These are phyloP conservation scores for Tulasnella sp. DNA, from an alignment of 768 basidiomycete genomes.

Conservation along the genomic window DNA sequence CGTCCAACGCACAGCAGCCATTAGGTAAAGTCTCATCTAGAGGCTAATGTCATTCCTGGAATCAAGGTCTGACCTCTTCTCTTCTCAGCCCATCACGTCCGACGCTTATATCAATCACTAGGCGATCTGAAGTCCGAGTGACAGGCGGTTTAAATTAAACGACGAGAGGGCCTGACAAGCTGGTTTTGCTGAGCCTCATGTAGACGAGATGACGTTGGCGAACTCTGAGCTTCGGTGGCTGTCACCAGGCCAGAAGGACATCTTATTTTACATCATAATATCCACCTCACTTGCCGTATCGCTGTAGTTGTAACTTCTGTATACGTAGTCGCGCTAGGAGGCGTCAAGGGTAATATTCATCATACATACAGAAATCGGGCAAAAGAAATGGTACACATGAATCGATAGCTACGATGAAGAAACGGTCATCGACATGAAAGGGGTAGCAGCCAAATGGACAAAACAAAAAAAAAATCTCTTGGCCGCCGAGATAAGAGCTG, in stretches of 20 bases:
- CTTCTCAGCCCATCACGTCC: not conserved
- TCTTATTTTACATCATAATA: not conserved
- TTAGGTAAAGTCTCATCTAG: not conserved
- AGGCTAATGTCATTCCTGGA: not conserved
- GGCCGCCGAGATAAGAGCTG: not conserved
- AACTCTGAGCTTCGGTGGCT: not conserved
- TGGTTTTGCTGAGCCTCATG: not conserved
- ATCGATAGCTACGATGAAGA: not conserved
- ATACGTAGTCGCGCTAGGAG: not conserved
- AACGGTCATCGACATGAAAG: not conserved
- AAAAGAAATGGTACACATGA: not conserved
- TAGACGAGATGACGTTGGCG: not conserved
- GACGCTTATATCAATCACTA: not conserved
- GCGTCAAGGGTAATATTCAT: constrained; percentile 3
- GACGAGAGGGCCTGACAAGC: not conserved
- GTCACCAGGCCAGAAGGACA: not conserved
- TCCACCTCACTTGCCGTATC: not conserved
- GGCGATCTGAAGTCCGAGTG: not conserved
- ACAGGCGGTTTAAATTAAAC: not conserved
- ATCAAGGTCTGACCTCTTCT: constrained; percentile 5
- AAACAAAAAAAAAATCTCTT: not conserved
- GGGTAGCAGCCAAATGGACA: not conserved
- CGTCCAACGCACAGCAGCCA: not conserved
- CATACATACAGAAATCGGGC: not conserved
- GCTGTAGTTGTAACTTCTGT: not conserved